Conservation (phyloP, 495 filamentous ascomycete genomes). For the Penicillium bovifimosum region DNA sequence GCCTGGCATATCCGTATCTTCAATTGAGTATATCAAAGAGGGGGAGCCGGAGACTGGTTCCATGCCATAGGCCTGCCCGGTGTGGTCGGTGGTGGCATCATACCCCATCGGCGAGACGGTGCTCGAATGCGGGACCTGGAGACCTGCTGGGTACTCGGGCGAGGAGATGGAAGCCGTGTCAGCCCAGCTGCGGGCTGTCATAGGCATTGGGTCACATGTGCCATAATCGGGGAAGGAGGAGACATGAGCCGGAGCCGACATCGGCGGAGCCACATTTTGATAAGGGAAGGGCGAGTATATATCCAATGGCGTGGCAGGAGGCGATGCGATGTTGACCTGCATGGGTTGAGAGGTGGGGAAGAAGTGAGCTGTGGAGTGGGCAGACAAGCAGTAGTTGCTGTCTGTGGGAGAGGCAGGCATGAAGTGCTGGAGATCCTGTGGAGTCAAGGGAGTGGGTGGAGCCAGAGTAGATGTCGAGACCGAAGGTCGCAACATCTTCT, state of each 20-base stretch:
- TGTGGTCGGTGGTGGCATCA: conserved; percentile 27
- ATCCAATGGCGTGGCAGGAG: conserved; percentile 41
- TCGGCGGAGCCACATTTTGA: conserved; percentile 35
- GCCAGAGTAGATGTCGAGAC: conserved; percentile 36
- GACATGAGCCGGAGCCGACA: conserved; percentile 45
- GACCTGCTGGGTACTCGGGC: conserved; percentile 33
- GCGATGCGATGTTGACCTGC: conserved; percentile 45
- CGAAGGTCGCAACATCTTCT: conserved; percentile 36
- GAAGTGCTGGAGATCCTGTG: conserved; percentile 41
- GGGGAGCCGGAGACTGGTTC: conserved; percentile 30
- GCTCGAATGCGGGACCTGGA: conserved; percentile 31
- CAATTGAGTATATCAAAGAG: conserved; percentile 33
- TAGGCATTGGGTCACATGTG: conserved; percentile 25
- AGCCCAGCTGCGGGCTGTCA: conserved; percentile 39
- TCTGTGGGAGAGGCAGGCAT: conserved; percentile 37
- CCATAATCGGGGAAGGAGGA: conserved; percentile 40
- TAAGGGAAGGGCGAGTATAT: conserved; percentile 40
- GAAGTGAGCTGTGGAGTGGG: conserved; percentile 33
- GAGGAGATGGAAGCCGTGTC: conserved; percentile 39
- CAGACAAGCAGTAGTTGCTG: conserved; percentile 37
- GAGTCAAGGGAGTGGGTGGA: conserved; percentile 45
- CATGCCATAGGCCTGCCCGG: conserved; percentile 21
- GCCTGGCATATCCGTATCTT: conserved; percentile 30
- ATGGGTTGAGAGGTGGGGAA: conserved; percentile 41
- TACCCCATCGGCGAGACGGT: conserved; percentile 36